Percentiles rank a stretch among this genome's conserved stretches.
Evolutionary conservation across 768 basidiomycete genomes (phyloP).

Genomic region (Clitopilus passeckerianus): DNA sequence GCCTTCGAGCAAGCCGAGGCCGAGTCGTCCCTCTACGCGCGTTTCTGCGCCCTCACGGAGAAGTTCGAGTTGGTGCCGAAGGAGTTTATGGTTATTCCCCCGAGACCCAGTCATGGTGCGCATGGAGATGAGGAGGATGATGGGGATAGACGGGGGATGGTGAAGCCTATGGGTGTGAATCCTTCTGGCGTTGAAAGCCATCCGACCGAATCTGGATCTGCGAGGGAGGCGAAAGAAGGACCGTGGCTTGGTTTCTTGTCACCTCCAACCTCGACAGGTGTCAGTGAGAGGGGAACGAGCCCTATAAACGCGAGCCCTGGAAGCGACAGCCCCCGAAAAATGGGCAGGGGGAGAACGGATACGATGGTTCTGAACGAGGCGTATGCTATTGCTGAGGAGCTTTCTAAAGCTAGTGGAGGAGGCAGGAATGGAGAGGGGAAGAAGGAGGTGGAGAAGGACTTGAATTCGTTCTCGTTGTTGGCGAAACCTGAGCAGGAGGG

Average conservation of each 20-base stretch:
- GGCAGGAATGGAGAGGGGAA: not conserved
- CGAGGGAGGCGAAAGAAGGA: too few species aligned
- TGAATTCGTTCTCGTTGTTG: not conserved
- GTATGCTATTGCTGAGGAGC: constrained; percentile 28
- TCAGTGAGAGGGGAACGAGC: not conserved
- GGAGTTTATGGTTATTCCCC: constrained; percentile 81
- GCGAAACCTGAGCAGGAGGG: constrained; percentile 4
- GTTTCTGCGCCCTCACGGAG: constrained; percentile 80
- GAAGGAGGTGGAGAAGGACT: not conserved
- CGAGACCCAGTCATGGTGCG: constrained; percentile 15
- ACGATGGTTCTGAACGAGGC: constrained; percentile 66
- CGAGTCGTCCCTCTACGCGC: constrained; percentile 85
- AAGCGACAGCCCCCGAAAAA: constrained; percentile 36
- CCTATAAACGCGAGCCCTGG: constrained; percentile 1
- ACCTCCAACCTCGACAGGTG: not conserved
- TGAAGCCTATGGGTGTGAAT: too few species aligned
- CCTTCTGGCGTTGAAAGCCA: not conserved
- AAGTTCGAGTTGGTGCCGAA: constrained; percentile 78
- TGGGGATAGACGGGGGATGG: constrained; percentile 14
- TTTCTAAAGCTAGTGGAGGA: constrained; percentile 11
- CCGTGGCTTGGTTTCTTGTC: too few species aligned
- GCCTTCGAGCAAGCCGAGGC: constrained; percentile 87
- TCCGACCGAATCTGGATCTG: not conserved
- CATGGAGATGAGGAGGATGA: constrained; percentile 11
- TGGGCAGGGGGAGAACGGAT: constrained; percentile 59